Base-by-base conservation (phyloP, 768 basidiomycete species). In the Suillus ampliporus region DNA sequence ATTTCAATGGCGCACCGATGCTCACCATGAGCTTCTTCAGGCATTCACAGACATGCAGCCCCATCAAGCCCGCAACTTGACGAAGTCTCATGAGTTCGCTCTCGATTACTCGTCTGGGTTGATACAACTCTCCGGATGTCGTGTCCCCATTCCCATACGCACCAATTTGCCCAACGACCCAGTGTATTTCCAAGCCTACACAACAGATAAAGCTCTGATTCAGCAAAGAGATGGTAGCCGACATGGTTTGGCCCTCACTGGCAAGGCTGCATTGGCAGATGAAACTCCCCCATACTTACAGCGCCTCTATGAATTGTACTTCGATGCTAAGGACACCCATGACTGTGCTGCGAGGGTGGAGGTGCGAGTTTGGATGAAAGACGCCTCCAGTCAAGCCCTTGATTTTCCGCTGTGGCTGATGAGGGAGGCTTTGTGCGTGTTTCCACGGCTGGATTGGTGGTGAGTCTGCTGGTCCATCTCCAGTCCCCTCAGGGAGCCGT, bases 121-220 rank as follows among this genome's bases (percentile, higher is more conserved):
- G 6, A 67, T 73, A 0, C 65, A 64, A 0, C 64, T 78, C 31
- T 72, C 74, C 11, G 78, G 77, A 0, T 78, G 74, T 60, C 65
- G 77, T 0, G 69, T 76, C 19, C 46, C 40, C 1, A 72, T 73
- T 8, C 28, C 31, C 74, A 73, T 0, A 21, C 37, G 5, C 61
- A 52, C 4, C 67, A 61, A 2, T n/a, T n/a, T n/a, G n/a, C n/a
- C n/a, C 26, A 23, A 68, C 1, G 66, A 31, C 31, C 31, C 65
- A 0, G 46, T 43, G 1, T 78, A 78, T 41, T n/a, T 77, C 0
- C 77, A 78, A 47, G 23, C 73, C 11, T 79, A 79, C 57, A 60
- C 63, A 0, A 79, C 77, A 0, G 77, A 78, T 64, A 79, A 79
- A 58, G 37, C 75, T 0, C 23, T 72, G 17, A 75, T 68, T 0